phyloP scores from a whole-genome alignment of 192 early-diverging fungal genomes.

The Coemansia sp. region DNA sequence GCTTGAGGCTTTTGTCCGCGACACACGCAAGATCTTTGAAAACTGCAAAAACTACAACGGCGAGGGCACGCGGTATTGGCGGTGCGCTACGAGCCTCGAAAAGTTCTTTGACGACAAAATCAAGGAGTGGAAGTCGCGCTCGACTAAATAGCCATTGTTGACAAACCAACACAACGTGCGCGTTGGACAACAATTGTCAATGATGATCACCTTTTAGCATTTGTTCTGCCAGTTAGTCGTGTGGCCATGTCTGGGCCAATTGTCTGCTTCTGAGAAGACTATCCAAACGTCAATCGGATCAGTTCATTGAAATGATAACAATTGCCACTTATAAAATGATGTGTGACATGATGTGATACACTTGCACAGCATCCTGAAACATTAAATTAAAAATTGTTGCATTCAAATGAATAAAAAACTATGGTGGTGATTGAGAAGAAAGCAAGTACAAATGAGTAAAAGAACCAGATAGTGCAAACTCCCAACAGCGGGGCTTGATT shows the following conservation, averaged over 20 bases:
- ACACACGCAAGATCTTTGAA: slow-evolving; percentile 88
- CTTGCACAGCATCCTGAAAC: too few relatives aligned
- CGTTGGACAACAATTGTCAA: background rate
- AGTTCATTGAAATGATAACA: too few relatives aligned
- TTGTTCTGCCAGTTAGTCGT: background rate
- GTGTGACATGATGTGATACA: too few relatives aligned
- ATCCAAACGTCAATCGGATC: too few relatives aligned
- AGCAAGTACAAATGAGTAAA: background rate
- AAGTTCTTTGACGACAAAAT: slow-evolving; percentile 76
- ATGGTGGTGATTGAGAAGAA: background rate
- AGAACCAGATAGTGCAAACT: background rate
- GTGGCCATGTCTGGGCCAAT: background rate
- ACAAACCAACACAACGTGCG: background rate
- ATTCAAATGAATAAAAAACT: background rate
- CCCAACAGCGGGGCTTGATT: background rate
- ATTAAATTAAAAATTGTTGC: background rate
- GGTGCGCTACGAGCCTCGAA: slow-evolving; percentile 74
- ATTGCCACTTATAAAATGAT: too few relatives aligned
- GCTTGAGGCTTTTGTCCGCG: slow-evolving; percentile 77
- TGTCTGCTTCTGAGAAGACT: background rate
- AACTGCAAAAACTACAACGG: slow-evolving; percentile 94
- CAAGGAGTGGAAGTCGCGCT: slow-evolving; percentile 59
- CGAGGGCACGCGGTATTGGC: slow-evolving; percentile 77
- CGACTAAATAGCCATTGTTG: slow-evolving; percentile 15
- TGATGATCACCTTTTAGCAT: background rate